phyloP scores from a whole-genome alignment of 805 yeast species.

The Candida taoyuanica region DNA sequence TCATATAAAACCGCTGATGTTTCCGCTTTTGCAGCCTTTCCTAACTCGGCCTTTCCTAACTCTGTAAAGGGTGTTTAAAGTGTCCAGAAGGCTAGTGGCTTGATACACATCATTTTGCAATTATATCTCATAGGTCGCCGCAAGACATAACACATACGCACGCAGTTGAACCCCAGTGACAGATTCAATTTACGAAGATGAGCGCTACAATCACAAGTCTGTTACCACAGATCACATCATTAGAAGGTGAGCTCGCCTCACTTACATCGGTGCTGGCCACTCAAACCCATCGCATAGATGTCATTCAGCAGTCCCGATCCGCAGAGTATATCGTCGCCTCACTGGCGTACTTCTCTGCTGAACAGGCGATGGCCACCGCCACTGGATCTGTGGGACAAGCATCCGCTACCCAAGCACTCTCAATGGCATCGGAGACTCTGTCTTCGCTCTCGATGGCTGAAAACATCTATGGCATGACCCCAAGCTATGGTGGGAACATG shows the following conservation, averaged over 20 bases:
- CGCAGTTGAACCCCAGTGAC: no score
- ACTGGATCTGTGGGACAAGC: slow-evolving; percentile 13
- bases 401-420: slow-evolving; percentile 4
- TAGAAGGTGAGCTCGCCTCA: slow-evolving; percentile 12
- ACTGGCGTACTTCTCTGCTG: slow-evolving; percentile 10
- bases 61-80: no score
- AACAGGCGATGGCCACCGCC: slow-evolving; percentile 14
- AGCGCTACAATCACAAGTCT: slow-evolving; percentile 8
- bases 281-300: slow-evolving; percentile 8
- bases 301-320: slow-evolving; percentile 18
- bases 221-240: slow-evolving; percentile 17
- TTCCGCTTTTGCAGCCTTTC: neutral
- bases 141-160: no score
- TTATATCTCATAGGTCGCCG: no score
- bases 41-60: no score
- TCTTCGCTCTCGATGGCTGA: slow-evolving; percentile 12
- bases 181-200: slow-evolving; percentile 4
- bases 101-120: no score
- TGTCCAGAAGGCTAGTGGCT: no score
- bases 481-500: slow-evolving; percentile 56
- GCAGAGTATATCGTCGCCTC: slow-evolving; percentile 20
- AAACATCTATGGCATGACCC: slow-evolving; percentile 39
- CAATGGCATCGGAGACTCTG: slow-evolving; percentile 15
- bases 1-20: neutral
- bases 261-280: slow-evolving; percentile 19